These are phyloP conservation scores for Nicotiana attenuata DNA, from an alignment of 257 asterid genomes.

Conservation along the genomic window DNA sequence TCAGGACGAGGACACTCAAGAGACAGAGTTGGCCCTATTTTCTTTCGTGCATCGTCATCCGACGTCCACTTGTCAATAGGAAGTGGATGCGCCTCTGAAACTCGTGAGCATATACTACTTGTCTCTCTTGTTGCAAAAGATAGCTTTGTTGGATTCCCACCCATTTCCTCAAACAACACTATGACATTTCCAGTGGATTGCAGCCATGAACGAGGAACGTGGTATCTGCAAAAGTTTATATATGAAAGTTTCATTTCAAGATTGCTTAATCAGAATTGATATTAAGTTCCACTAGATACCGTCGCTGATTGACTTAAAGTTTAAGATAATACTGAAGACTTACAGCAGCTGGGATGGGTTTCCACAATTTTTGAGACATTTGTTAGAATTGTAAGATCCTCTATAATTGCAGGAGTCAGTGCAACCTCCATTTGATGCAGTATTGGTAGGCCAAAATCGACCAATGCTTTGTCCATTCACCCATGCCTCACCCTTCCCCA, in stretches of 20 bases:
- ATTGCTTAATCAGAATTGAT: not conserved
- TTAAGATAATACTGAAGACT: slow-evolving; percentile 16
- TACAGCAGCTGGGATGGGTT: slow-evolving; percentile 79
- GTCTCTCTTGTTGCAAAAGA: slow-evolving; percentile 61
- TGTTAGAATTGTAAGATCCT: slow-evolving; percentile 51
- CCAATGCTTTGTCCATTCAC: slow-evolving; percentile 91
- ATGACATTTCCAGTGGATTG: slow-evolving; percentile 53
- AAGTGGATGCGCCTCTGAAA: slow-evolving; percentile 69
- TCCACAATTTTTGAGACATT: slow-evolving; percentile 76
- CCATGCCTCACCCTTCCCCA: slow-evolving; percentile 96
- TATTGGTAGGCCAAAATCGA: slow-evolving; percentile 75
- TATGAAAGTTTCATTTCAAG: not conserved
- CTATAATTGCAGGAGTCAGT: slow-evolving; percentile 55
- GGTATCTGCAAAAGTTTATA: slow-evolving; percentile 50
- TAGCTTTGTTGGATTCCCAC: slow-evolving; percentile 78
- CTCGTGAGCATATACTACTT: slow-evolving; percentile 49
- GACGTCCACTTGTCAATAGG: slow-evolving; percentile 70
- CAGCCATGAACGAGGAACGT: slow-evolving; percentile 89
- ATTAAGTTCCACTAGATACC: not conserved
- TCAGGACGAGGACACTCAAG: slow-evolving; percentile 55
- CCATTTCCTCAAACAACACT: slow-evolving; percentile 75
- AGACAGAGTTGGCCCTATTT: slow-evolving; percentile 41
- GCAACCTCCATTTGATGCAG: slow-evolving; percentile 51
- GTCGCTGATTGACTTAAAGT: not conserved
- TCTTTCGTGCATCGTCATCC: slow-evolving; percentile 31